Base-by-base conservation (phyloP, 192 early-diverging fungal species). In the Chytriomyces hyalinus region DNA sequence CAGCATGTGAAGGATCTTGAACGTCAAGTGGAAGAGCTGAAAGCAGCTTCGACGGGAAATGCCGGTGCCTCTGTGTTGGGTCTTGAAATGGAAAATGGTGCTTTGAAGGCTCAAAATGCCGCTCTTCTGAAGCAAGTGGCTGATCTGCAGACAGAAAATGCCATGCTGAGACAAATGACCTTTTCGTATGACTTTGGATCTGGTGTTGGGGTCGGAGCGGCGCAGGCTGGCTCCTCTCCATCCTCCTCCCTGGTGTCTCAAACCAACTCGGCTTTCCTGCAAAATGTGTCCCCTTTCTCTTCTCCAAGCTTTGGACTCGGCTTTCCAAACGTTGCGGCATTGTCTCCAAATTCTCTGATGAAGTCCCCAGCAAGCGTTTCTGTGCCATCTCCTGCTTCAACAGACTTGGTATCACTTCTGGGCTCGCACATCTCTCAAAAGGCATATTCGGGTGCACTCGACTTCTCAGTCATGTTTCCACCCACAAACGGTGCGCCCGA, bases 1-100 rank as follows among this genome's bases (percentile, higher is more conserved):
- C 79, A 80, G n/a, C 84, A 85, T 63, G 77, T 85, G 43, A 13
- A 43, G 8, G 70, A 72, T 28, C 53, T 72, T 15, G 70, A 72
- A 36, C 24, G 22, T 26, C 22, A 60, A 15, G 70, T 48, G n/a
- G 70, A 72, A 53, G 70, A 72, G 48, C 70, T 72, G 13, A 50
- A 51, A 20, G 20, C 46, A 9, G 28, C 47, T 5, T 36, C 15
- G 17, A 60, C 46, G 1, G 70, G 11, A 3, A 43, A 10, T 8
- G 70, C 50, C 3, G 48, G 10, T 9, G 67, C 36, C 9, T 22
- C 10, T 6, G 50, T 60, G 8, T 49, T 49, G 13, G 64, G 15
- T 15, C 24, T 49, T 4, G 10, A 43, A 15, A 44, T 10, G n/a
- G 67, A 69, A 43, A 36, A 49, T 11, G 24, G 11, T 13, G 64